phyloP scores from a whole-genome alignment of 441 rosid genomes.

The Daphne laureola region DNA sequence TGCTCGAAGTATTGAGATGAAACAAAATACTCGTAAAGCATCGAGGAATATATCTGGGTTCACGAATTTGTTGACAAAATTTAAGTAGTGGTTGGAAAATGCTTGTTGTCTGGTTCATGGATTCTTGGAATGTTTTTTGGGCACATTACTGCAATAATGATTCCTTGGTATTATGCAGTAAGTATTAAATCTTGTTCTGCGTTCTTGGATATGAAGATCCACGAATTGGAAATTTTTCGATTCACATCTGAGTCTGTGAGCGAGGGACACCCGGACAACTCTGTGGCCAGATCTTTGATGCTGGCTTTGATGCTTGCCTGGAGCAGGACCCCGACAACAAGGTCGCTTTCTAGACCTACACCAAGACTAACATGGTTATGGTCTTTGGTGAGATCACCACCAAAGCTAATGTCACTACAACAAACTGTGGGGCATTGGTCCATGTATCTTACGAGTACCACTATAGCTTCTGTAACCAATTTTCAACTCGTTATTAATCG shows the following conservation, averaged over 20 bases:
- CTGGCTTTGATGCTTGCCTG: conserved; percentile 78
- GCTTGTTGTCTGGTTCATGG: background rate
- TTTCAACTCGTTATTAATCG: too few species aligned
- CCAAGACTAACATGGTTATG: conserved; percentile 84
- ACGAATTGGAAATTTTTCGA: conserved; percentile 57
- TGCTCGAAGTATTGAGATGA: conserved; percentile 22
- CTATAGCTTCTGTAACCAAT: too few species aligned
- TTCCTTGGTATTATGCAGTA: background rate
- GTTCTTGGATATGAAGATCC: conserved; percentile 23
- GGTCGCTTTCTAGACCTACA: conserved; percentile 74
- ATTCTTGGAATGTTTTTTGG: background rate
- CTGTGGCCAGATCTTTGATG: conserved; percentile 77
- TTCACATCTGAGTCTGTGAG: conserved; percentile 75
- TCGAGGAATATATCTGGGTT: too few species aligned
- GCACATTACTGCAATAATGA: background rate
- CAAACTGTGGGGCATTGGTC: too few species aligned
- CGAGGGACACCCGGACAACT: conserved; percentile 83
- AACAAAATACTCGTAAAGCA: background rate
- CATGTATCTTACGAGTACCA: too few species aligned
- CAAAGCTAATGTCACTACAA: conserved; percentile 65
- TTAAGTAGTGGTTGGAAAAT: background rate
- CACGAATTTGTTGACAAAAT: background rate
- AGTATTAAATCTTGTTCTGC: background rate
- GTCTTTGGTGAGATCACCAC: conserved; percentile 76
- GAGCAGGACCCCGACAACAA: conserved; percentile 75